Evolutionary conservation across 148 eudicot species (phyloP).

Genomic region (Dysphania ambrosioides): DNA sequence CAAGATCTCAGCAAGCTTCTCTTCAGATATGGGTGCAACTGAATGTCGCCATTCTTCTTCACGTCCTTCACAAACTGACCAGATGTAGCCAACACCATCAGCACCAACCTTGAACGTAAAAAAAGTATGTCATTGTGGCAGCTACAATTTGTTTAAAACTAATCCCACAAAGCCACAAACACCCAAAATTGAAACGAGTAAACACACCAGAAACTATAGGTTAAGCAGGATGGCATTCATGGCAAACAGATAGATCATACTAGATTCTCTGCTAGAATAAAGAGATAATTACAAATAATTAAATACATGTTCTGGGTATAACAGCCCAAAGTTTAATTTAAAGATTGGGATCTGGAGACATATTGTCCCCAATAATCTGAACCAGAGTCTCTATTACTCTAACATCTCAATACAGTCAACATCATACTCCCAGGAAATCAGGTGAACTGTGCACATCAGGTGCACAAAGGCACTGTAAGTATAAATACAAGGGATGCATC

Average conservation of each 20-base stretch:
- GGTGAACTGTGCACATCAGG: background rate
- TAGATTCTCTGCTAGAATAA: too few relatives aligned
- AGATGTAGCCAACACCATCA: slow-evolving; percentile 84
- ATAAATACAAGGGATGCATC: background rate
- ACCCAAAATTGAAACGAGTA: too few relatives aligned
- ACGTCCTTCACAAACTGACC: slow-evolving; percentile 70
- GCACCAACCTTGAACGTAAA: slow-evolving; percentile 57
- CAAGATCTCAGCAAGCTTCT: slow-evolving; percentile 60
- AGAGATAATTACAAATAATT: too few relatives aligned
- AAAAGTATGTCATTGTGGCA: slow-evolving; percentile 9
- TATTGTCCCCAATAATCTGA: background rate
- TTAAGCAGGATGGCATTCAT: too few relatives aligned
- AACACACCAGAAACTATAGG: background rate
- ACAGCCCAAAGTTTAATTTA: background rate
- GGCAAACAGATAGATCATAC: too few relatives aligned
- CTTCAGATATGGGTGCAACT: slow-evolving; percentile 82
- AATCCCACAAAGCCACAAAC: background rate
- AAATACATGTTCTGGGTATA: background rate
- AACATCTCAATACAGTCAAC: background rate
- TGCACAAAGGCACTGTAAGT: background rate
- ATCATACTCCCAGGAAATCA: background rate
- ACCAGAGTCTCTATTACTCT: too few relatives aligned
- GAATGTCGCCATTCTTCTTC: slow-evolving; percentile 92
- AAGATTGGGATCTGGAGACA: background rate
- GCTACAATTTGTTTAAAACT: background rate